Conservation (phyloP, 2,329 filamentous ascomycete species). For the Colletotrichum sp. region DNA sequence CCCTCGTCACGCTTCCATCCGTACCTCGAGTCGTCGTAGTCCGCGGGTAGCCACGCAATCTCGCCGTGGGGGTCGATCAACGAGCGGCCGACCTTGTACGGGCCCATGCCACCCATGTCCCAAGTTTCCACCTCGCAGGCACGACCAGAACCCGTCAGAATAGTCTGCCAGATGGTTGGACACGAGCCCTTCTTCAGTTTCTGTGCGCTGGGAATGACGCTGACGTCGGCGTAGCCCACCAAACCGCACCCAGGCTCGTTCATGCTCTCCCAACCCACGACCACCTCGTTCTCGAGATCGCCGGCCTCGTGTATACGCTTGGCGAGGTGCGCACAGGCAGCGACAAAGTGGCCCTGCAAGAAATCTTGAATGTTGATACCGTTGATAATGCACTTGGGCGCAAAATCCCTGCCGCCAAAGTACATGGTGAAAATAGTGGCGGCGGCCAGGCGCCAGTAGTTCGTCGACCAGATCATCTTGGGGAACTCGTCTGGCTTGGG, state of each 20-base stretch:
- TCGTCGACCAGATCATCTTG: slow-evolving; percentile 99
- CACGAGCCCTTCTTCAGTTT: slow-evolving; percentile 91
- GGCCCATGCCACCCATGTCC: slow-evolving; percentile 93
- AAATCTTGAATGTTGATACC: slow-evolving; percentile 97
- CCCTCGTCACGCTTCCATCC: slow-evolving; percentile 86
- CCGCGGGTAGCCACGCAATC: slow-evolving; percentile 81
- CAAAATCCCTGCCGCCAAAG: slow-evolving; percentile 89
- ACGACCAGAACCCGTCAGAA: slow-evolving; percentile 88
- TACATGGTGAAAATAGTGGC: slow-evolving; percentile 95
- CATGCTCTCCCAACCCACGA: slow-evolving; percentile 95
- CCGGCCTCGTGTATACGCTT: slow-evolving; percentile 87
- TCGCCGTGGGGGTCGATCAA: slow-evolving; percentile 89
- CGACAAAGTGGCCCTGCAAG: slow-evolving; percentile 84
- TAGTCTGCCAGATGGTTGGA: slow-evolving; percentile 92
- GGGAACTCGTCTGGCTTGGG: slow-evolving; percentile 85
- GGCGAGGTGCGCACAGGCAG: slow-evolving; percentile 81
- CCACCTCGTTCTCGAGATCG: slow-evolving; percentile 82
- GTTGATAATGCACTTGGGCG: slow-evolving; percentile 94
- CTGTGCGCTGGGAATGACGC: slow-evolving; percentile 82
- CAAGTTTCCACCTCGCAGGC: slow-evolving; percentile 90
- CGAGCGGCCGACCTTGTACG: slow-evolving; percentile 83
- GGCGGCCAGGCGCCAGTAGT: slow-evolving; percentile 86
- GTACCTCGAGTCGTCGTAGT: slow-evolving; percentile 86
- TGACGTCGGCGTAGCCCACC: slow-evolving; percentile 82
- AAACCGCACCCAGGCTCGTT: slow-evolving; percentile 95